phyloP scores from a whole-genome alignment of 2,329 filamentous ascomycete genomes.

The Penicillium occitanis region DNA sequence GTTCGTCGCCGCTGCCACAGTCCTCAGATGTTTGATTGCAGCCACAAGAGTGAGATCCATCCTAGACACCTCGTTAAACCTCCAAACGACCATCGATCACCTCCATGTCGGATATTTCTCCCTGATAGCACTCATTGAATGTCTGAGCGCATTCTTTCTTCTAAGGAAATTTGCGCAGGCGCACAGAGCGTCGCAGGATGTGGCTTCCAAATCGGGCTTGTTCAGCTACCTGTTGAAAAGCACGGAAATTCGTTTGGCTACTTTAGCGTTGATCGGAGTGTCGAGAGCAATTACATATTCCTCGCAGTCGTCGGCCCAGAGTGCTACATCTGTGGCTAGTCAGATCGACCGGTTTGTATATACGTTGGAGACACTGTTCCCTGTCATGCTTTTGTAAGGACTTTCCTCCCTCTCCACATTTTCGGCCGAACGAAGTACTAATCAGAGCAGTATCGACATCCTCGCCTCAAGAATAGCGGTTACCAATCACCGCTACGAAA shows the following conservation, averaged over 20 bases:
- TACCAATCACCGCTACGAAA: neutral
- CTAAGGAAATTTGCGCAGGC: neutral
- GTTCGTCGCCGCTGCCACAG: neutral
- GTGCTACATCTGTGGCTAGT: neutral
- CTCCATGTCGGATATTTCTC: neutral
- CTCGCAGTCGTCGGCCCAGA: neutral
- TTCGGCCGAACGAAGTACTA: neutral
- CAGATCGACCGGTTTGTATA: constrained; percentile 2
- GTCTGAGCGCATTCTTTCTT: neutral
- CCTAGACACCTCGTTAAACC: neutral
- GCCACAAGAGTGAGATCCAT: neutral
- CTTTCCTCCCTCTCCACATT: neutral
- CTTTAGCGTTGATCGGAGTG: neutral
- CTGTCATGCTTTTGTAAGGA: neutral
- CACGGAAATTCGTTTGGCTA: neutral
- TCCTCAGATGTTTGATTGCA: neutral
- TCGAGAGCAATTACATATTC: neutral
- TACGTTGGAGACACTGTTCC: neutral
- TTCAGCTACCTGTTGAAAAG: constrained; percentile 2
- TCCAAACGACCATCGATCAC: neutral
- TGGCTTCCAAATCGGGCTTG: neutral
- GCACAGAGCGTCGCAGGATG: neutral
- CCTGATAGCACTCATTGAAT: neutral
- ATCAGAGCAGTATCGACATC: neutral
- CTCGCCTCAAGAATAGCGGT: neutral